These are phyloP conservation scores for Apiotrichum sp. DNA, from an alignment of 1,284 basidiomycete genomes.

Conservation along the genomic window DNA sequence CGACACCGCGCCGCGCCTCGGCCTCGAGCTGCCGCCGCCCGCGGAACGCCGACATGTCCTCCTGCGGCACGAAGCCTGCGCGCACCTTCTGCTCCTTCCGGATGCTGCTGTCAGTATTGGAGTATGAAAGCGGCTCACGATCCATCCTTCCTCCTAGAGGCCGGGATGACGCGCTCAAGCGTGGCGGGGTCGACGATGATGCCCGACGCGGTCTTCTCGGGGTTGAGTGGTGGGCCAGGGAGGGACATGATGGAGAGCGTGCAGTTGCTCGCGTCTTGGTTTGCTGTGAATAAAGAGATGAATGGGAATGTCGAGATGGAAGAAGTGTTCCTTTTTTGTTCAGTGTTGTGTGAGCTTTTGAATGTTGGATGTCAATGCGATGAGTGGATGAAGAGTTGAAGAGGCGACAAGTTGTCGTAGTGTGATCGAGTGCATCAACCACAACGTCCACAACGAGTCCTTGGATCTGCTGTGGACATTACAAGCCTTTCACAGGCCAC, in stretches of 20 bases:
- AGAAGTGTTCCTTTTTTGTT: too few species aligned
- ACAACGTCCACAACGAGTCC: too few species aligned
- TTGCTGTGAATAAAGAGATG: too few species aligned
- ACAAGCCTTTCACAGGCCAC: too few species aligned
- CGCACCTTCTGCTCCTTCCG: slow-evolving; percentile 86
- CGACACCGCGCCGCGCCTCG: slow-evolving; percentile 49
- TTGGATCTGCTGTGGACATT: too few species aligned
- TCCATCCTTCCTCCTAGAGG: slow-evolving; percentile 76
- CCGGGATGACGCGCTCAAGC: slow-evolving; percentile 79
- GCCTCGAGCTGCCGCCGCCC: slow-evolving; percentile 65
- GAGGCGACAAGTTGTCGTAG: too few species aligned
- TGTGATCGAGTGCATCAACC: too few species aligned
- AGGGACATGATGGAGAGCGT: not conserved
- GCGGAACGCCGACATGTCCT: slow-evolving; percentile 80
- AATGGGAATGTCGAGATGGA: too few species aligned
- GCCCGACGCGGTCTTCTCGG: slow-evolving; percentile 64
- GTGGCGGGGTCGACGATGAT: slow-evolving; percentile 77
- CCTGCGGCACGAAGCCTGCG: slow-evolving; percentile 89
- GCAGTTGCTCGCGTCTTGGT: too few species aligned
- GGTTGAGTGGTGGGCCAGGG: slow-evolving; percentile 58
- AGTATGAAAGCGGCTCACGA: slow-evolving; percentile 58
- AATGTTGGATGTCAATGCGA: too few species aligned
- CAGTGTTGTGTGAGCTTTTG: too few species aligned
- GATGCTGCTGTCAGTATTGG: slow-evolving; percentile 52
- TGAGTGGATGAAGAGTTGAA: too few species aligned